Conservation (phyloP, 2,329 filamentous ascomycete species). For the Penicillium sp. region DNA sequence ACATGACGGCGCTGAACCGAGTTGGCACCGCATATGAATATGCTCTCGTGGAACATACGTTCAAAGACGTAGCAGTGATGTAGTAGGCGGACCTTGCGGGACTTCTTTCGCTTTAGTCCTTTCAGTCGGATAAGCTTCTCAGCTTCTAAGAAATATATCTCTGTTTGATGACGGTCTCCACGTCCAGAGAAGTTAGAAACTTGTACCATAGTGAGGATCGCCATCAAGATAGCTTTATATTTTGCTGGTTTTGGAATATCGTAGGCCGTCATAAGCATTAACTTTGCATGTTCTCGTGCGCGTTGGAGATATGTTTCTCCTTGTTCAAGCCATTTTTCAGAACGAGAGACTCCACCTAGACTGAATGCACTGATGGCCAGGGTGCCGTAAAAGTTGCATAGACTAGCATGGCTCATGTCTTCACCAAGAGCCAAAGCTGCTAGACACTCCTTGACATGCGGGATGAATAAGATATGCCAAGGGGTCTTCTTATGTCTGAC, state of each 20-base stretch:
- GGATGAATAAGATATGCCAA: conserved; percentile 47
- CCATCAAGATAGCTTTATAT: conserved; percentile 49
- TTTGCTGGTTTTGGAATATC: conserved; percentile 39
- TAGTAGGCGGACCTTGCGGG: conserved; percentile 45
- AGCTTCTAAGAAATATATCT: conserved; percentile 44
- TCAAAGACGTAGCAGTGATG: conserved; percentile 52
- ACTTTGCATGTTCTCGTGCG: conserved; percentile 34
- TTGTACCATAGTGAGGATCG: conserved; percentile 45
- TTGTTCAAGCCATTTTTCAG: conserved; percentile 36
- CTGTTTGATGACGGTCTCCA: conserved; percentile 35
- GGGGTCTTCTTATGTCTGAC: conserved; percentile 42
- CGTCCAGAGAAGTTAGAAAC: conserved; percentile 31
- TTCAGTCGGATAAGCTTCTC: conserved; percentile 46
- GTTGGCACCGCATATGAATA: conserved; percentile 19
- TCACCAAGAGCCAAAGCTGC: conserved; percentile 47
- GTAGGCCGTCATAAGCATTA: conserved; percentile 37
- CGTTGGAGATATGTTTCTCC: conserved; percentile 28
- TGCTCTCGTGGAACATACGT: conserved; percentile 49
- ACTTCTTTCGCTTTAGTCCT: conserved; percentile 42
- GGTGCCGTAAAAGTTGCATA: conserved; percentile 42
- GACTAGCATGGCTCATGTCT: conserved; percentile 38
- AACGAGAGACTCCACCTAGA: conserved; percentile 31
- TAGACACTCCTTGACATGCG: conserved; percentile 44
- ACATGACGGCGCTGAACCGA: conserved; percentile 14
- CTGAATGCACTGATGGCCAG: conserved; percentile 48